These are phyloP conservation scores for Raphanus sativus DNA, from an alignment of 345 rosid species.

Conservation along the genomic window DNA sequence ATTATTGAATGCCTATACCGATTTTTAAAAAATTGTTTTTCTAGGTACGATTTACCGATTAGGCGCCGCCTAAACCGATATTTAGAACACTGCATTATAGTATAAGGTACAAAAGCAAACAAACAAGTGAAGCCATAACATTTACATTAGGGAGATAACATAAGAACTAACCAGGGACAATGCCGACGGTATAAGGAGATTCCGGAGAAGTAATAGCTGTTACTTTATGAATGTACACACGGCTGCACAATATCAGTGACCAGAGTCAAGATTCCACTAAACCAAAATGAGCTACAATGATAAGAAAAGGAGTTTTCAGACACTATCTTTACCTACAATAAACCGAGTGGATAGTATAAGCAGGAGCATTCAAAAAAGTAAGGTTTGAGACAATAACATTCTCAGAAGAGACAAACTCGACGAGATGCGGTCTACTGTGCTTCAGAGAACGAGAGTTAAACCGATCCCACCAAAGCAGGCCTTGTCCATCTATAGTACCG, in stretches of 20 bases:
- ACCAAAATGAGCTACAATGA: neutral
- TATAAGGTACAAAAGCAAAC: neutral
- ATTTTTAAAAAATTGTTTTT: too few species aligned
- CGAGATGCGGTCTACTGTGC: constrained; percentile 53
- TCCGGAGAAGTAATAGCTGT: constrained; percentile 45
- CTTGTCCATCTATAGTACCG: constrained; percentile 72
- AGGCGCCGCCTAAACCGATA: too few species aligned
- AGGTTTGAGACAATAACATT: constrained; percentile 53
- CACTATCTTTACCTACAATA: constrained; percentile 51
- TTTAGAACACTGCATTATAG: too few species aligned
- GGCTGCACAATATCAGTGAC: constrained; percentile 30
- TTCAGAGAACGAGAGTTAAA: constrained; percentile 43
- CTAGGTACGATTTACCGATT: too few species aligned
- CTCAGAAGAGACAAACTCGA: constrained; percentile 50
- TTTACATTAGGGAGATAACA: neutral
- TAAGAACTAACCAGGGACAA: constrained; percentile 49
- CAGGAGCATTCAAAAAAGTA: constrained; percentile 55
- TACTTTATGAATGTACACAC: constrained; percentile 43
- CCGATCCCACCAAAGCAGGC: constrained; percentile 64
- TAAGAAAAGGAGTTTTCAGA: neutral
- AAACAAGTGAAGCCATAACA: neutral
- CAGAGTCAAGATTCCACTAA: constrained; percentile 2
- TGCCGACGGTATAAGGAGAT: constrained; percentile 51
- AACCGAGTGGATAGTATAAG: constrained; percentile 63
- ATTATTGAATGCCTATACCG: too few species aligned